These are phyloP conservation scores for Backusella liffmaniae DNA, from an alignment of 192 early-diverging fungal genomes.

Conservation along the genomic window DNA sequence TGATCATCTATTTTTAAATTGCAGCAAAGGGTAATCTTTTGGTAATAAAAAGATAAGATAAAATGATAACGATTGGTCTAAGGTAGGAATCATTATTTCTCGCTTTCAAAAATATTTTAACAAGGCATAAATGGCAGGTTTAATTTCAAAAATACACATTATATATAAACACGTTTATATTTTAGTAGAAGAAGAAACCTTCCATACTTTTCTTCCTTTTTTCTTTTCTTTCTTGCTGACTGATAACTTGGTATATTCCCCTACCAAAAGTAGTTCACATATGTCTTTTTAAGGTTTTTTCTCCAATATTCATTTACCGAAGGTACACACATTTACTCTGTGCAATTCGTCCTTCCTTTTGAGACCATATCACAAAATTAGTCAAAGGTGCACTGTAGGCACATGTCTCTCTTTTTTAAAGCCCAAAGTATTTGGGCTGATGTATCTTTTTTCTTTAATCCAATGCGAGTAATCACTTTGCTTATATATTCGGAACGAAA, in stretches of 20 bases:
- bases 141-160: neutral
- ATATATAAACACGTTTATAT: neutral
- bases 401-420: neutral
- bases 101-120: neutral
- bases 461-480: too few relatives aligned
- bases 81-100: neutral
- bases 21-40: neutral
- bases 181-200: neutral
- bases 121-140: neutral
- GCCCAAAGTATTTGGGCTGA: too few relatives aligned
- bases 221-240: neutral
- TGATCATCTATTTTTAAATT: neutral
- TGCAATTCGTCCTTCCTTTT: neutral
- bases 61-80: conserved; percentile 1
- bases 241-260: neutral
- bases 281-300: neutral
- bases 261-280: neutral
- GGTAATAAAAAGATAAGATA: neutral
- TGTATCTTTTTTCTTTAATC: too few relatives aligned
- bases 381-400: neutral
- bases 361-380: neutral
- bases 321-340: neutral
- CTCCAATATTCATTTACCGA: neutral
- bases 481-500: too few relatives aligned
- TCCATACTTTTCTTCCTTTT: neutral